A percentile compares a stretch with the other conserved stretches of the same genome.
These are phyloP conservation scores for Citrus australasica DNA, from an alignment of 345 rosid species.

Conservation along the genomic window DNA sequence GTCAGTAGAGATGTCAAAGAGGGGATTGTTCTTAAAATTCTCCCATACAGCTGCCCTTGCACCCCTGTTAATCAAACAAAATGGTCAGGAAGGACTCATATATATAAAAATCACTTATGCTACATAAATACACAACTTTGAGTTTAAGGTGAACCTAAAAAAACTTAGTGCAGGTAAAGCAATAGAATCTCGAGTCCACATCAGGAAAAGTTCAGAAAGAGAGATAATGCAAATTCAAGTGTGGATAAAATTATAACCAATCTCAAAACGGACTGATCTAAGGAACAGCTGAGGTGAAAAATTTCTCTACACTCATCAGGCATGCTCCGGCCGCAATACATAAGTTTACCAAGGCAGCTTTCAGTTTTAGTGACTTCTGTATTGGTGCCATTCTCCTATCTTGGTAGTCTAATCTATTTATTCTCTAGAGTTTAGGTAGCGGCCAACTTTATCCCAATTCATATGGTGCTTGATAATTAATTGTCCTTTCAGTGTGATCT, in stretches of 20 bases:
- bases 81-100: conserved; percentile 9
- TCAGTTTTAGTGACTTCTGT: neutral
- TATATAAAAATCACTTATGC: neutral
- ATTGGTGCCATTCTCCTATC: neutral
- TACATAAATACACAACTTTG: neutral
- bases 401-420: neutral
- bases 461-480: neutral
- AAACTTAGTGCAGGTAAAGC: too few species aligned
- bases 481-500: neutral
- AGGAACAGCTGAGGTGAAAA: neutral
- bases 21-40: conserved; percentile 87
- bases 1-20: conserved; percentile 92
- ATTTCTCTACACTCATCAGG: neutral
- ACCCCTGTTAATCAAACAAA: conserved; percentile 48
- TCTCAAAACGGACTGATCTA: neutral
- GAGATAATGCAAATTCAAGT: neutral
- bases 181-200: neutral
- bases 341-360: neutral
- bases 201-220: neutral
- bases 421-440: neutral
- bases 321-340: neutral
- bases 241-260: neutral
- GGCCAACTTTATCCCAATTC: neutral
- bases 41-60: conserved; percentile 99
- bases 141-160: neutral